Percentiles rank a stretch among this genome's conserved stretches.
phyloP scores from a whole-genome alignment of 176 grass and related monocot genomes.

The Triticum dicoccoides region DNA sequence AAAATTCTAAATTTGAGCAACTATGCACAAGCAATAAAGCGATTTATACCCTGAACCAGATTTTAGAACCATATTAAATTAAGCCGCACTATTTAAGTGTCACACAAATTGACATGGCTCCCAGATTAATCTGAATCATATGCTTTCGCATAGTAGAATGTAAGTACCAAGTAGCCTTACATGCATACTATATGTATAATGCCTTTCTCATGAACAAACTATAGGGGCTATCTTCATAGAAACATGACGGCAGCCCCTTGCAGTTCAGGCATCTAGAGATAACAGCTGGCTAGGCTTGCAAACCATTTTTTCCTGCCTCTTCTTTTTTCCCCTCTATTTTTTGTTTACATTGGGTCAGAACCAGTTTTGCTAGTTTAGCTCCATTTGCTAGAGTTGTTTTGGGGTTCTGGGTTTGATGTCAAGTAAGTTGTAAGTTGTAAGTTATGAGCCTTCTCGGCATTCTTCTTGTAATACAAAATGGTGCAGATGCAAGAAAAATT shows the following conservation, averaged over 20 bases:
- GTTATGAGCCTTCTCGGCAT: not conserved
- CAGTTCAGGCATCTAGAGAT: not conserved
- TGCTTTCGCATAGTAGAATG: not conserved
- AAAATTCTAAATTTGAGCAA: not conserved
- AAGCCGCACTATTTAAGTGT: not conserved
- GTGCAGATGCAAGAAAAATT: not conserved
- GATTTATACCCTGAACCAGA: not conserved
- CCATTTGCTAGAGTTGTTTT: too few species aligned
- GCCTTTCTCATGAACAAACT: not conserved
- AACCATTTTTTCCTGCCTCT: not conserved
- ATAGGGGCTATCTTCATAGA: not conserved
- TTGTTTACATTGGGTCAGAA: not conserved
- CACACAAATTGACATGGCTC: not conserved
- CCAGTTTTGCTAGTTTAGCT: too few species aligned
- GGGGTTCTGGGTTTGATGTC: too few species aligned
- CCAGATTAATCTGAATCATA: not conserved
- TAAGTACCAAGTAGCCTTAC: not conserved
- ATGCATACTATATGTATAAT: not conserved
- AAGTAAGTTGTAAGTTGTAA: not conserved
- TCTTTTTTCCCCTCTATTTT: not conserved
- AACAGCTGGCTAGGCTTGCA: not conserved
- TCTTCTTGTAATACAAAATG: not conserved
- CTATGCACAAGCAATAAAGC: not conserved
- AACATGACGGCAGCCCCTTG: not conserved
- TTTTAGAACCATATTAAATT: not conserved